Conservation (phyloP, 2,329 filamentous ascomycete species). For the Nigrospora sphaerica region DNA sequence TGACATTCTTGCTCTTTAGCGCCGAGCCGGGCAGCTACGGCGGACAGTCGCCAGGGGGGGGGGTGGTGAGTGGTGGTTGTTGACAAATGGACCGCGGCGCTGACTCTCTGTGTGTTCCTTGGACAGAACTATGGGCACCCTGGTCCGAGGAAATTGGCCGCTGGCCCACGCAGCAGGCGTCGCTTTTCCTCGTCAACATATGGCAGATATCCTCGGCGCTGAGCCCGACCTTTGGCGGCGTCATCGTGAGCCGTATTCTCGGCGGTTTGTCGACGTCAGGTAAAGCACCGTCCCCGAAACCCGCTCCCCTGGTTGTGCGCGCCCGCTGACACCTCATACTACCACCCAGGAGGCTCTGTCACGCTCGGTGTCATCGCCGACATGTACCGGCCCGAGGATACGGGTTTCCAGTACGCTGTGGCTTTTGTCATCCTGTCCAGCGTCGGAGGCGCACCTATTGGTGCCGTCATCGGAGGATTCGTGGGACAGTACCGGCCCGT, state of each 20-base stretch:
- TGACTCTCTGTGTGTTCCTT: slow-evolving; percentile 6
- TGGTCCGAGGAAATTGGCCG: slow-evolving; percentile 47
- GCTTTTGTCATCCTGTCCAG: slow-evolving; percentile 54
- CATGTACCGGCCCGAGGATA: slow-evolving; percentile 49
- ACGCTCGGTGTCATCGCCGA: slow-evolving; percentile 60
- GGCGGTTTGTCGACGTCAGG: slow-evolving; percentile 50
- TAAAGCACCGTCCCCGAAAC: no score
- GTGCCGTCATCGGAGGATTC: slow-evolving; percentile 47
- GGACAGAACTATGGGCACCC: slow-evolving; percentile 45
- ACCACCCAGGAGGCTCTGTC: slow-evolving; percentile 45
- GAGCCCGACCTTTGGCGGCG: slow-evolving; percentile 30
- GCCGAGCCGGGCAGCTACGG: neutral
- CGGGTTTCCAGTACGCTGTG: slow-evolving; percentile 44
- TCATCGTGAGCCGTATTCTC: slow-evolving; percentile 33
- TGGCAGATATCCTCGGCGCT: slow-evolving; percentile 41
- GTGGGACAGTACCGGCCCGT: slow-evolving; percentile 38
- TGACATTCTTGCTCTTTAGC: no score
- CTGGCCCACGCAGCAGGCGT: slow-evolving; percentile 41
- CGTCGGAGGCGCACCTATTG: slow-evolving; percentile 46
- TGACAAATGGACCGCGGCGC: neutral
- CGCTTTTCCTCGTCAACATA: slow-evolving; percentile 44
- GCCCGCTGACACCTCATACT: no score
- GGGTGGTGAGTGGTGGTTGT: slow-evolving; percentile 6
- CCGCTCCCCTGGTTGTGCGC: no score
- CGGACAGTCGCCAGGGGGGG: no score